These are phyloP conservation scores for Zymoseptoria pseudotritici DNA, from an alignment of 2,329 filamentous ascomycete genomes.

Conservation along the genomic window DNA sequence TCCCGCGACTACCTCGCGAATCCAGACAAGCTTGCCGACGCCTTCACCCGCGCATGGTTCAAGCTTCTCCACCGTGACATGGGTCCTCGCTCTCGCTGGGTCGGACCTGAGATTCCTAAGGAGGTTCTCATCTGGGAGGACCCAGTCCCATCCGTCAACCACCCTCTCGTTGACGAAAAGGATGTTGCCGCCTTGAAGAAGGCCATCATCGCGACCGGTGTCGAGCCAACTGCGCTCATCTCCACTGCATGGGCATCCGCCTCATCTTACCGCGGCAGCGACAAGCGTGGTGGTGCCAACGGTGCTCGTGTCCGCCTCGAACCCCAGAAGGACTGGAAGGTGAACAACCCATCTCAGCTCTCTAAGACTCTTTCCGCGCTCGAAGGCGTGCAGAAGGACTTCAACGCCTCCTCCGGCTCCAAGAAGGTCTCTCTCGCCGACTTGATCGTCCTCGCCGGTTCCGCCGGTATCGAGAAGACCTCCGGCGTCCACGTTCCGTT, in stretches of 20 bases:
- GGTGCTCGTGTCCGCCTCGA: constrained; percentile 68
- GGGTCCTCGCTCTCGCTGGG: constrained; percentile 61
- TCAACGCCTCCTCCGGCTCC: constrained; percentile 49
- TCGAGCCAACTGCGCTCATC: constrained; percentile 56
- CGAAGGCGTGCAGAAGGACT: constrained; percentile 58
- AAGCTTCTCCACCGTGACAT: constrained; percentile 77
- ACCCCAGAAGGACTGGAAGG: constrained; percentile 64
- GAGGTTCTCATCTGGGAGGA: constrained; percentile 71
- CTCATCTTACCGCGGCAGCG: constrained; percentile 64
- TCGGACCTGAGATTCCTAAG: constrained; percentile 65
- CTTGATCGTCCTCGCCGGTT: constrained; percentile 67
- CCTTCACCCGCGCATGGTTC: constrained; percentile 71
- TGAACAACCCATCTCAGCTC: constrained; percentile 65
- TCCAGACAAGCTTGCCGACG: constrained; percentile 60
- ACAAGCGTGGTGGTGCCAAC: constrained; percentile 79
- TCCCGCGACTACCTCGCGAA: constrained; percentile 61
- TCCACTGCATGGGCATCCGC: constrained; percentile 62
- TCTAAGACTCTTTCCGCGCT: constrained; percentile 54
- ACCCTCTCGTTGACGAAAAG: constrained; percentile 52
- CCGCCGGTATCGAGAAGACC: constrained; percentile 65
- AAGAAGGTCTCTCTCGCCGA: constrained; percentile 76
- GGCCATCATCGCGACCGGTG: constrained; percentile 56
- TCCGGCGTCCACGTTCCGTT: constrained; percentile 61
- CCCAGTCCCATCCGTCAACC: constrained; percentile 54
- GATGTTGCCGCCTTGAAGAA: constrained; percentile 63